phyloP scores from a whole-genome alignment of 2,329 filamentous ascomycete species.

The Ploettnerulaceae sp. region DNA sequence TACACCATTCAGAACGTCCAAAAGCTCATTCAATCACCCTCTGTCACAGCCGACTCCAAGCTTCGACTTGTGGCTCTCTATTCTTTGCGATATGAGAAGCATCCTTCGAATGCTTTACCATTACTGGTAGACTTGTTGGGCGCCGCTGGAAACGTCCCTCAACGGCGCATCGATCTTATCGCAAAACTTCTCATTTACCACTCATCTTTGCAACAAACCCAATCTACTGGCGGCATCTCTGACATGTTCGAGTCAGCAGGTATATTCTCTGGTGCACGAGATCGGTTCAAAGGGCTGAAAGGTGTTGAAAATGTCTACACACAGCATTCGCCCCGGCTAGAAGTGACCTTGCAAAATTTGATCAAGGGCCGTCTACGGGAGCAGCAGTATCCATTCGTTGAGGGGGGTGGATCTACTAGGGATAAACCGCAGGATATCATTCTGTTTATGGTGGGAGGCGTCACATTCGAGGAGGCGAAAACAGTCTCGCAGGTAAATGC shows the following conservation, averaged over 20 bases:
- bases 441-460: conserved; percentile 88
- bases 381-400: conserved; percentile 87
- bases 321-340: conserved; percentile 85
- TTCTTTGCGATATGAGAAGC: conserved; percentile 84
- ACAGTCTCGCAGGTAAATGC: conserved; percentile 94
- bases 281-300: conserved; percentile 88
- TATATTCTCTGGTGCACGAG: conserved; percentile 84
- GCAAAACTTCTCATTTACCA: conserved; percentile 81
- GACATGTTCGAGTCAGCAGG: conserved; percentile 89
- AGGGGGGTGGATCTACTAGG: conserved; percentile 76
- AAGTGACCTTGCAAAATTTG: conserved; percentile 82
- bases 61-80: conserved; percentile 90
- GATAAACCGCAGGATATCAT: conserved; percentile 97
- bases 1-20: conserved; percentile 64
- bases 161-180: conserved; percentile 72
- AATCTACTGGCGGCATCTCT: conserved; percentile 72
- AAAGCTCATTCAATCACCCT: conserved; percentile 73
- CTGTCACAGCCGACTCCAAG: conserved; percentile 76
- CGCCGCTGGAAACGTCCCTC: conserved; percentile 75
- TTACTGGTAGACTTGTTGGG: conserved; percentile 82
- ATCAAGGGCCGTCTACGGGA: conserved; percentile 88
- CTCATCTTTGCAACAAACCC: conserved; percentile 74
- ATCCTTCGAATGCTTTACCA: conserved; percentile 75
- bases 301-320: conserved; percentile 99
- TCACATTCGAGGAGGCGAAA: conserved; percentile 96